Evolutionary conservation across 164 flowering plant species (phyloP), one percentile per base, ranked within the genome.

Genomic region (Buxus sempervirens): DNA sequence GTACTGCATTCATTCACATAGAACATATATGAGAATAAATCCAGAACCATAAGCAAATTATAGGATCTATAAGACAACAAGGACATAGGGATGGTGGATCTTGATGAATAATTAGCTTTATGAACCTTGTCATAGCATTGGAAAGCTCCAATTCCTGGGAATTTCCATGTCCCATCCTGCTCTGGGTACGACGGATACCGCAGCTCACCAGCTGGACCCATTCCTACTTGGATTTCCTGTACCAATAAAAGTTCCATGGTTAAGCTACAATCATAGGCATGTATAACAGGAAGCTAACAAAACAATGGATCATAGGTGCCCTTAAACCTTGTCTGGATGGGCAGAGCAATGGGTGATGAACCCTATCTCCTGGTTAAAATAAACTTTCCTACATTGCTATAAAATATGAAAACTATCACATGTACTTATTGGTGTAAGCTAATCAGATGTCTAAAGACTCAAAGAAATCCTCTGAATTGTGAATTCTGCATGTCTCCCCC

Each of bases 191-290:
- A 94, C 24, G 98, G 97, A 72, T 91, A 94, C 12, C 98, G 85
- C 12, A 94, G 92, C 82, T 94, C 98, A 14, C 98, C 98, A 4
- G 95, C 96, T 28, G 98, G 98, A 54, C 98, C 98, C 97, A 91
- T 94, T 23, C 98, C 98, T 22, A 94, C 95, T 87, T 94, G 98
- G 51, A 94, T 91, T 86, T 94, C 98, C 98, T 94, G 81, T 1
- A 80, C 14, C 13, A 68, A 58, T 10, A 0, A 9, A 22, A 2
- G 20, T 32, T 12, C 38, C 0, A 15, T 4, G 18, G 22, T 3
- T 61, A 18, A 61, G 64, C 22, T 16, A 9, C 23, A 0, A 42
- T 16, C 9, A 45, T 15, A 45, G 14, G 51, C 16, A 45, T 15
- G 12, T 15, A 15, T 45, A 45, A 45, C 51, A 45, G 12, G 12